Conservation (phyloP, 1,284 basidiomycete species). For the Cryptococcus sp. region DNA sequence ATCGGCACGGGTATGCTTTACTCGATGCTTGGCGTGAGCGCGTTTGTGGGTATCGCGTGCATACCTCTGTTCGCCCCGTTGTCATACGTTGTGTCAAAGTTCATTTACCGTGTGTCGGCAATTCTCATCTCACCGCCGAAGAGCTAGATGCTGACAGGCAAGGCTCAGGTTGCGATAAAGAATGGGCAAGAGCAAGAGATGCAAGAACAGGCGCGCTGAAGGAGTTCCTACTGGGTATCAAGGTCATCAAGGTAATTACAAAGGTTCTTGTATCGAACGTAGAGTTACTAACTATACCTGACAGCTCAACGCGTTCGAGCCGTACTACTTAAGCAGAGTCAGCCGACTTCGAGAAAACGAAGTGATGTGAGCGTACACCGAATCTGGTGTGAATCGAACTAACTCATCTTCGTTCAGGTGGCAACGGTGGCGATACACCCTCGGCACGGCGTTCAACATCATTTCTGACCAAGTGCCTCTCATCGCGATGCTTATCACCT, state of each 20-base stretch:
- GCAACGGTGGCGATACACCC: conserved; percentile 51
- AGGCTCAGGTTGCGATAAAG: conserved; percentile 41
- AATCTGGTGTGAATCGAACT: neutral
- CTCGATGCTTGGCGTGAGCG: conserved; percentile 47
- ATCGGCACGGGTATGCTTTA: conserved; percentile 45
- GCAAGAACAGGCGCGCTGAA: conserved; percentile 47
- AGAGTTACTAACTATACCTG: conserved; percentile 1
- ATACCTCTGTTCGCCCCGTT: conserved; percentile 41
- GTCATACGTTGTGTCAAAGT: conserved; percentile 33
- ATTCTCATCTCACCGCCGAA: too few species aligned
- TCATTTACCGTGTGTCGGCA: conserved; percentile 40
- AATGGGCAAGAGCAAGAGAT: conserved; percentile 42
- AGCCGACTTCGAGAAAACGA: conserved; percentile 38
- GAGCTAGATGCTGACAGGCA: too few species aligned
- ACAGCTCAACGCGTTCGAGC: conserved; percentile 52
- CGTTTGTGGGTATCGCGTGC: conserved; percentile 44
- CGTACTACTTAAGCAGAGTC: conserved; percentile 37
- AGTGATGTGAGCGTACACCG: conserved; percentile 26
- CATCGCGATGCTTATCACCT: conserved; percentile 44
- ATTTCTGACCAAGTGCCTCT: conserved; percentile 42
- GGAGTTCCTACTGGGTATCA: conserved; percentile 48
- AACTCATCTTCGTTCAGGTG: conserved; percentile 24
- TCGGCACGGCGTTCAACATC: conserved; percentile 53
- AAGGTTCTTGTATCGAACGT: neutral
- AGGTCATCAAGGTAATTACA: conserved; percentile 49